A percentile compares a stretch with the other conserved stretches of the same genome.
phyloP scores from a whole-genome alignment of 1,284 basidiomycete genomes.

The Meira nashicola region DNA sequence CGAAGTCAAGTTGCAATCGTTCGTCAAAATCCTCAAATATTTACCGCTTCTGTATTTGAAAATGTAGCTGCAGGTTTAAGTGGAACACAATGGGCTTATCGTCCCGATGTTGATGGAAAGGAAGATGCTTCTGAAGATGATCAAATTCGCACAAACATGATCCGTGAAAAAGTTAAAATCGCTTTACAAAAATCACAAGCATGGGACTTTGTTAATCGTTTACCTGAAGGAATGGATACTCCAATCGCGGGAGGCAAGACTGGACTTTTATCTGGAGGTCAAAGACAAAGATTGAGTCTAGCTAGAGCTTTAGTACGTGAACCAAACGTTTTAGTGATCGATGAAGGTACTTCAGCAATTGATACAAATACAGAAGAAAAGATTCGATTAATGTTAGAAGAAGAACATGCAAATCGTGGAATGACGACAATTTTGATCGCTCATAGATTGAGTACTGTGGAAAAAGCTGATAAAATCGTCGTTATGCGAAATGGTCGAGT shows the following conservation, averaged over 20 bases:
- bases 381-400: conserved; percentile 39
- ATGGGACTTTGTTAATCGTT: conserved; percentile 53
- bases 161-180: conserved; percentile 46
- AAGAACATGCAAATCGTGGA: conserved; percentile 41
- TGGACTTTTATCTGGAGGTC: conserved; percentile 48
- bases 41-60: conserved; percentile 46
- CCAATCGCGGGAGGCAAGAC: conserved; percentile 52
- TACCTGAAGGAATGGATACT: conserved; percentile 54
- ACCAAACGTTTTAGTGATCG: conserved; percentile 42
- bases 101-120: conserved; percentile 20
- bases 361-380: conserved; percentile 46
- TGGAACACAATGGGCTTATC: conserved; percentile 32
- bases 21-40: conserved; percentile 54
- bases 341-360: conserved; percentile 49
- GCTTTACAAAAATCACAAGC: conserved; percentile 54
- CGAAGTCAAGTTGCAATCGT: conserved; percentile 55
- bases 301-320: conserved; percentile 47
- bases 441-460: conserved; percentile 48
- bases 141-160: conserved; percentile 21
- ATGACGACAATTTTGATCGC: conserved; percentile 50
- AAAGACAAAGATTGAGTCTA: conserved; percentile 48
- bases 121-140: conserved; percentile 14
- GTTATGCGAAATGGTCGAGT: conserved; percentile 40
- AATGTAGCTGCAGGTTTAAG: conserved; percentile 49
- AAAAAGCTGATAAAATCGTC: conserved; percentile 47